Evolutionary conservation across 2,329 filamentous ascomycete genomes (phyloP), one percentile per base, ranked within the genome.

Genomic region (Beauveria scarabaeidicola): DNA sequence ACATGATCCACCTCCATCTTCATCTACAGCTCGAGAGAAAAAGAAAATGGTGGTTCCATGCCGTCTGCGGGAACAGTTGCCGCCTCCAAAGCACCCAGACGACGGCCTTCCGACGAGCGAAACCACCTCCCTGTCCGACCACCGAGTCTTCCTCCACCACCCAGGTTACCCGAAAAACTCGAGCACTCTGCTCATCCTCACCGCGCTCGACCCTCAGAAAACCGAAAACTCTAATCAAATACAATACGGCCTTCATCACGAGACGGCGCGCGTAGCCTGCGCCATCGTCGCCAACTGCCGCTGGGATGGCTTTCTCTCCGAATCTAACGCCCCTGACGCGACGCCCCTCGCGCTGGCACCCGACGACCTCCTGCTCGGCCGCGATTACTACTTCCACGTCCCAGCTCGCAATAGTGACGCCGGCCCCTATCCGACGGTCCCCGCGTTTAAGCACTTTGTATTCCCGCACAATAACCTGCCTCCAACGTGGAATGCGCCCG

Each of bases 401-500:
- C 44, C 23, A 25, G 29, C 48, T 52, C 48, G 48, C 19, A 19
- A 52, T 52, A 5, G 29, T 11, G 32, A 52, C 29, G 48, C 48
- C n/a, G 19, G 27, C 40, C 48, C 48, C 29, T 52, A 52, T 52
- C 48, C 48, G 32, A 52, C 48, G 19, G 19, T 52, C 32, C 48
- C 48, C 27, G 38, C 48, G 32, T 52, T 38, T 19, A 5, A 52
- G 48, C 48, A 52, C 48, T 52, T 52, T 52, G 6, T 19, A 38
- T 52, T 52, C 48, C 48, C 48, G n/a, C 48, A 52, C 32, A 52
- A 52, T 52, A 38, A 52, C n/a, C 29, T 52, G 32, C 48, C 48
- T 52, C 48, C n/a, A 23, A 52, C 48, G 48, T 52, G 19, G 32
- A 52, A 52, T 13, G 29, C 48, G 48, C 48, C 48, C 19, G 19